phyloP scores from a whole-genome alignment of 2,329 filamentous ascomycete genomes.

The Aspergillus sp. region DNA sequence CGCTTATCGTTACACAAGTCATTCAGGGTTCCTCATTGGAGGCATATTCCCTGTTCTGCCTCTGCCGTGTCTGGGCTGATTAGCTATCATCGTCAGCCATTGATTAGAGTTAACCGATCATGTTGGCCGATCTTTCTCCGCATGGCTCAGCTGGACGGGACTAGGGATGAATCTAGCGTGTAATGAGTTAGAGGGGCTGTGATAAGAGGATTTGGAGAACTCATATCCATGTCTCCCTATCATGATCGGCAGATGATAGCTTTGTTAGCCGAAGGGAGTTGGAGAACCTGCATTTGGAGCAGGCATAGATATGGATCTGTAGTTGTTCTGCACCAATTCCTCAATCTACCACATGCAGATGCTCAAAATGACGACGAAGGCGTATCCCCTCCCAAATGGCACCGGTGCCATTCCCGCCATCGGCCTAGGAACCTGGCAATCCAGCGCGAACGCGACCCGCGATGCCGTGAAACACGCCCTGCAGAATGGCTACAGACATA shows the following conservation, averaged over 20 bases:
- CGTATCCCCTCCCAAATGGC: slow-evolving; percentile 32
- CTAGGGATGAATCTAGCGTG: background rate
- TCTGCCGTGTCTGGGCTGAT: background rate
- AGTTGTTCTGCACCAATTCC: background rate
- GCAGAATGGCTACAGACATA: slow-evolving; percentile 55
- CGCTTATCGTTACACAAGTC: slow-evolving; percentile 6
- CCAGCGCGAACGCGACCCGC: slow-evolving; percentile 52
- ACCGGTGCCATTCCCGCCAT: slow-evolving; percentile 51
- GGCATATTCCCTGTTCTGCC: background rate
- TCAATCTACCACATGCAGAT: no score
- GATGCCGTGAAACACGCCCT: slow-evolving; percentile 51
- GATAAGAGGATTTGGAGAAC: background rate
- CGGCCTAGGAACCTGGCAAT: slow-evolving; percentile 58
- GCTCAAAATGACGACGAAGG: slow-evolving; percentile 14
- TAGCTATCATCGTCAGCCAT: background rate
- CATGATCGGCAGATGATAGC: background rate
- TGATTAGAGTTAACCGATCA: background rate
- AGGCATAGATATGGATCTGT: background rate
- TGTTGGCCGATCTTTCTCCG: background rate
- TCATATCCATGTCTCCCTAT: background rate
- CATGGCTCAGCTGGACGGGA: background rate
- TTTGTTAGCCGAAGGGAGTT: background rate
- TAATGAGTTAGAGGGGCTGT: background rate
- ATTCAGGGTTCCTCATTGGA: background rate
- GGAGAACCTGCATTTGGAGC: background rate